A percentile compares a stretch with the other conserved stretches of the same genome.
Conservation (phyloP, 148 eudicot species). For the Vaccinium myrtillus region DNA sequence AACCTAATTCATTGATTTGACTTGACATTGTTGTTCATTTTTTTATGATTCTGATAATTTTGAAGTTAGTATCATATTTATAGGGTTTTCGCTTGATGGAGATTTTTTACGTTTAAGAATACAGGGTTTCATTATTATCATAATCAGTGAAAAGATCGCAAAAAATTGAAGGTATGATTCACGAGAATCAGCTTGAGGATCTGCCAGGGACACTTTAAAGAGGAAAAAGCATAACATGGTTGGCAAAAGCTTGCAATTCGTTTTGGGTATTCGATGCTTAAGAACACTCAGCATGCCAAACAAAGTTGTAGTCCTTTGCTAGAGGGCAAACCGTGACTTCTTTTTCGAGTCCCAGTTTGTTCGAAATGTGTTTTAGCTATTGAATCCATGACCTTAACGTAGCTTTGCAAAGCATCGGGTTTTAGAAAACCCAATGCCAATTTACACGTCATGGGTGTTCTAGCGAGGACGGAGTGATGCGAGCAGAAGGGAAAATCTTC, state of each 20-base stretch:
- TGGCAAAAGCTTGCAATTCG: constrained; percentile 28
- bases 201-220: background rate
- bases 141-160: too few species aligned
- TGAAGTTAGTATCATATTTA: background rate
- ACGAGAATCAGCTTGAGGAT: background rate
- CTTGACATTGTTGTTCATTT: background rate
- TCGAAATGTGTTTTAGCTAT: background rate
- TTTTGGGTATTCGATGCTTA: constrained; percentile 35
- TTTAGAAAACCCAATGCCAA: constrained; percentile 29
- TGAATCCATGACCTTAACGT: background rate
- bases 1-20: background rate
- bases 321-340: background rate
- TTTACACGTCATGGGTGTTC: constrained; percentile 36
- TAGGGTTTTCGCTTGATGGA: background rate
- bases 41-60: background rate
- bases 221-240: constrained; percentile 26
- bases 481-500: constrained; percentile 33
- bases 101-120: background rate
- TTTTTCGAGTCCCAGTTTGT: background rate
- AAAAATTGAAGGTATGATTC: background rate
- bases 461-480: constrained; percentile 14
- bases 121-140: background rate
- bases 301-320: constrained; percentile 34
- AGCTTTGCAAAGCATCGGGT: constrained; percentile 19
- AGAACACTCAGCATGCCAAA: constrained; percentile 38